Evolutionary conservation across 495 filamentous ascomycete genomes (phyloP).

Genomic region (Lepidopterella palustris): DNA sequence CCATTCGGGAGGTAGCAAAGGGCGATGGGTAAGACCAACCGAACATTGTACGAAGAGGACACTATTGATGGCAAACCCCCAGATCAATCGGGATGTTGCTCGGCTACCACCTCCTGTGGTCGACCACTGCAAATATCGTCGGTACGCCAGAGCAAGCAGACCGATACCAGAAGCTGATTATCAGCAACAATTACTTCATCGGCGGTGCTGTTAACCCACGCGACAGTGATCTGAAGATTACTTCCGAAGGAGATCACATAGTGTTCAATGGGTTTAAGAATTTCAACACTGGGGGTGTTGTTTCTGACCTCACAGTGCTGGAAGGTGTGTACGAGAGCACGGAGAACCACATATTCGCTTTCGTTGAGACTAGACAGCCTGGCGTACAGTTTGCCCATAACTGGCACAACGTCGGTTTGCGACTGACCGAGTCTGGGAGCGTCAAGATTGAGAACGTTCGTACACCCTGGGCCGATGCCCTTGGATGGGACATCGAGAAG

Average conservation of each 20-base stretch:
- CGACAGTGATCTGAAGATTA: conserved; percentile 51
- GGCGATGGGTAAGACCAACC: conserved; percentile 44
- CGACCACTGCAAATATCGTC: conserved; percentile 49
- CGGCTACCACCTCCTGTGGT: conserved; percentile 58
- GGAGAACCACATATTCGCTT: conserved; percentile 52
- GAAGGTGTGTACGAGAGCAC: conserved; percentile 52
- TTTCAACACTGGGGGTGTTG: conserved; percentile 58
- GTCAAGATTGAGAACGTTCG: conserved; percentile 51
- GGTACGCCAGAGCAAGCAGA: conserved; percentile 51
- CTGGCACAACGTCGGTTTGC: conserved; percentile 57
- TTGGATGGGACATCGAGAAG: conserved; percentile 47
- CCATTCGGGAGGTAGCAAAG: conserved; percentile 53
- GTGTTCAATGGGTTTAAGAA: conserved; percentile 53
- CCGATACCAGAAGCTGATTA: conserved; percentile 46
- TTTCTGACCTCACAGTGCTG: conserved; percentile 56
- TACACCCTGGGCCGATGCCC: conserved; percentile 50
- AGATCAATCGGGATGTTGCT: conserved; percentile 50
- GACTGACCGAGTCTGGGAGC: conserved; percentile 54
- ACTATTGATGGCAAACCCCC: too few species aligned
- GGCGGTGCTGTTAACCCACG: conserved; percentile 60
- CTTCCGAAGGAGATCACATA: conserved; percentile 44
- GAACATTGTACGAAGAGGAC: background rate
- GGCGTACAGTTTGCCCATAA: conserved; percentile 53
- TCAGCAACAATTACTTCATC: conserved; percentile 54
- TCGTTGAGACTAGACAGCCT: conserved; percentile 47